Evolutionary conservation across 176 grass and related monocot species (phyloP), one percentile per base, ranked within the genome.

Genomic region (Pharus latifolius): DNA sequence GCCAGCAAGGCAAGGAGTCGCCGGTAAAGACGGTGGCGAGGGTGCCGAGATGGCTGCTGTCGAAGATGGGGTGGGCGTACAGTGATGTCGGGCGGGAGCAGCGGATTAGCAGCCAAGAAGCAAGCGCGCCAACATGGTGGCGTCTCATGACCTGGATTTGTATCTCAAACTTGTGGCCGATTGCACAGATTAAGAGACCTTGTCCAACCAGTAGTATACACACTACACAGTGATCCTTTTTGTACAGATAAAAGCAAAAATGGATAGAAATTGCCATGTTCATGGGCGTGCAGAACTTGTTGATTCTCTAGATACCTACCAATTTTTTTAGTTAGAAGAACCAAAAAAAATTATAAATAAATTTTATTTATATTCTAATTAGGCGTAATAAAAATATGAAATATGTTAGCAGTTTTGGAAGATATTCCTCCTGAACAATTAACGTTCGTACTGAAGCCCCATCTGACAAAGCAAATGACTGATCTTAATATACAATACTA

Each of bases 31-130:
- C 1, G 54, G 48, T 4, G 56, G 0, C 55, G 49, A 44, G 23
- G 40, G 12, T 62, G 41, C 68, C 68, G 40, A 78, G 67, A 71
- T 85, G 87, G 78, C 47, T 84, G 31, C 28, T 34, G 17, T 20
- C 81, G 0, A 84, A 77, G 70, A 67, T 80, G 50, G 86, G 81
- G 6, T 89, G 81, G 86, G 81, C 14, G 40, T 89, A 85, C 78
- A 51, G 66, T 58, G 67, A 89, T 67, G 63, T 89, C 41, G 87
- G 78, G 14, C 49, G 67, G 18, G 87, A 89, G 77, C 78, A 85
- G 43, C 73, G 73, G 13, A 37, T 89, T 9, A 15, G 53, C 40
- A 30, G 54, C 16, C 6, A 42, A 10, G 48, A 48, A 4, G 22
- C 35, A 25, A n/a, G 6, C 76, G 41, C 10, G n/a, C 70, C 53